phyloP scores from a whole-genome alignment of 1,284 basidiomycete species.

The Cystobasidium slooffiae region DNA sequence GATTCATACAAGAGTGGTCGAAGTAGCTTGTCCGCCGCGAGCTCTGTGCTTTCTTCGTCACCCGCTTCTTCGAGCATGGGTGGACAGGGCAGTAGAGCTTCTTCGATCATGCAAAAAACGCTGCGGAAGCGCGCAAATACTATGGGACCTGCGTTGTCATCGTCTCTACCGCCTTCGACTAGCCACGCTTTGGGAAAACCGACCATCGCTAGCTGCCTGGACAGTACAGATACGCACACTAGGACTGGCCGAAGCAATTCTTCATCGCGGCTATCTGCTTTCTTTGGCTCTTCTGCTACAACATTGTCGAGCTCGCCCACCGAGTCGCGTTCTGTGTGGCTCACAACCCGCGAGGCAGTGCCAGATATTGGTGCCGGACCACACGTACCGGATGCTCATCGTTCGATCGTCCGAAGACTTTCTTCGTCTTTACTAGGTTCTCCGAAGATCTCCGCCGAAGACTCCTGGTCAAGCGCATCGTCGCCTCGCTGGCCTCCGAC shows the following conservation, averaged over 20 bases:
- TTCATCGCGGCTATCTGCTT: constrained; percentile 25
- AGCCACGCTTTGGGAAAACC: neutral
- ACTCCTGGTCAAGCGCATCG: neutral
- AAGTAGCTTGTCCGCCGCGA: constrained; percentile 17
- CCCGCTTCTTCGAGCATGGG: neutral
- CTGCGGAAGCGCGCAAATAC: constrained; percentile 40
- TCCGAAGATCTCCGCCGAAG: neutral
- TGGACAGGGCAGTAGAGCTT: neutral
- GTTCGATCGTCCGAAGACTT: neutral
- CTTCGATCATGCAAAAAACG: constrained; percentile 16
- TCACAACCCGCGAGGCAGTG: neutral
- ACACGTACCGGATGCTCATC: neutral
- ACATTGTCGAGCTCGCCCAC: constrained; percentile 7
- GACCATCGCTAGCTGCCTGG: no score
- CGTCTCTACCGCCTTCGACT: neutral
- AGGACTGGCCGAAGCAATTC: constrained; percentile 32
- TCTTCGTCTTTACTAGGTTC: constrained; percentile 23
- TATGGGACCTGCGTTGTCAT: constrained; percentile 3
- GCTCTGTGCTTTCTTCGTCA: constrained; percentile 16
- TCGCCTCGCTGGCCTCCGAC: neutral
- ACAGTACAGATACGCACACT: constrained; percentile 1
- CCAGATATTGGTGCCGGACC: neutral
- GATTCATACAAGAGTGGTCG: constrained; percentile 10
- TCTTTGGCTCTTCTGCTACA: constrained; percentile 23
- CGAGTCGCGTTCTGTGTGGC: constrained; percentile 1